Evolutionary conservation across 2,329 filamentous ascomycete species (phyloP).

Genomic region (Monosporascus cannonballus): DNA sequence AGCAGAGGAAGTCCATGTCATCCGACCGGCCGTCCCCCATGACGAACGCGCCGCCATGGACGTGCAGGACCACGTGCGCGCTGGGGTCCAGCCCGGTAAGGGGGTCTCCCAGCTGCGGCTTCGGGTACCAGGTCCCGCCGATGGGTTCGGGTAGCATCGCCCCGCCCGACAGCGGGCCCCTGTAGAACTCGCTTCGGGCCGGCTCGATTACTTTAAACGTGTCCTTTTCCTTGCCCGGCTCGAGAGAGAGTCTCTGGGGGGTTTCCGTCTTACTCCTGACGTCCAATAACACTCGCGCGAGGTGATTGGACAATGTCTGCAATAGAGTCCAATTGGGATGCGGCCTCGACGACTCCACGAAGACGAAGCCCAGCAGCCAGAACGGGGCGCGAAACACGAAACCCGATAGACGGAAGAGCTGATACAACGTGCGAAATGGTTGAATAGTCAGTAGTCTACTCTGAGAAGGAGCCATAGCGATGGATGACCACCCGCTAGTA

Average conservation of each 20-base stretch:
- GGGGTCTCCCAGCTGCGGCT: conserved; percentile 3
- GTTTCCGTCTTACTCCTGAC: conserved; percentile 6
- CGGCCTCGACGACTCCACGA: conserved; percentile 10
- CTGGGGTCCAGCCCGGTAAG: background rate
- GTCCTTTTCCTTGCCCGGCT: conserved; percentile 15
- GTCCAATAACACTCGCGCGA: conserved; percentile 4
- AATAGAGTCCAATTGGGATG: conserved; percentile 14
- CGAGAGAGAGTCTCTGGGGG: conserved; percentile 8
- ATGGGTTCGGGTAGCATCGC: conserved; percentile 15
- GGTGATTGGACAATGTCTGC: conserved; percentile 9
- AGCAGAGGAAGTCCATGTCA: conserved; percentile 1
- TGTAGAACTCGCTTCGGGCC: conserved; percentile 12
- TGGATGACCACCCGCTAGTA: no score
- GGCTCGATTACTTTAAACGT: conserved; percentile 12
- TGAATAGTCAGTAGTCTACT: no score
- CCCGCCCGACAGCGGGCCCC: conserved; percentile 13
- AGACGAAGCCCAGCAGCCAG: conserved; percentile 11
- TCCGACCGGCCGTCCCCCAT: conserved; percentile 14
- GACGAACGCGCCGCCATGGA: conserved; percentile 23
- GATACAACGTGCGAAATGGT: no score
- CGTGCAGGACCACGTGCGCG: conserved; percentile 15
- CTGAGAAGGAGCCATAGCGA: no score
- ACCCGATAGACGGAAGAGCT: no score
- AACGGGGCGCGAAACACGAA: conserved; percentile 10
- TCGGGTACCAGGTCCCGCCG: conserved; percentile 25